Percentiles rank a stretch among this genome's conserved stretches.
These are phyloP conservation scores for Chloris gayana DNA, from an alignment of 176 grass and related monocot species.

Conservation along the genomic window DNA sequence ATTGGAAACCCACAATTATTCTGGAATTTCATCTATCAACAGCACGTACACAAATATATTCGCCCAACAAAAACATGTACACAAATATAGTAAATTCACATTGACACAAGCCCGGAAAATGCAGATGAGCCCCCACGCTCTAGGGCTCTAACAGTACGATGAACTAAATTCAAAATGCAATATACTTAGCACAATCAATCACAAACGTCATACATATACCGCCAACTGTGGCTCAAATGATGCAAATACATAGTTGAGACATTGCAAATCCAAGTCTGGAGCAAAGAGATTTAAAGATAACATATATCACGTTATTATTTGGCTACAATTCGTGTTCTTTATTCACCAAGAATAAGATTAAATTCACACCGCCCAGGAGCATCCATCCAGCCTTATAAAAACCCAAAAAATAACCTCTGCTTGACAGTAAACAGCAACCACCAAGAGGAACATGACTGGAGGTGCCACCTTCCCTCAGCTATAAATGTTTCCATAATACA, in stretches of 20 bases:
- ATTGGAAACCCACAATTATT: background rate
- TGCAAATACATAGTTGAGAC: background rate
- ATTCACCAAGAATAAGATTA: conserved; percentile 50
- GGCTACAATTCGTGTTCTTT: conserved; percentile 57
- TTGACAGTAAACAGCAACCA: conserved; percentile 29
- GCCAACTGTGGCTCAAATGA: background rate
- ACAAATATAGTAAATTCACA: too few species aligned
- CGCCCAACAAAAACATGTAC: too few species aligned
- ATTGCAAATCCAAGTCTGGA: background rate
- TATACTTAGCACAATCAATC: background rate
- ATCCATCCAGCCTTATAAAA: conserved; percentile 43
- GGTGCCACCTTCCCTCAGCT: conserved; percentile 46
- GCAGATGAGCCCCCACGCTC: too few species aligned
- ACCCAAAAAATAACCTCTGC: conserved; percentile 42
- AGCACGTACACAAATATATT: background rate
- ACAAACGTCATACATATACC: too few species aligned
- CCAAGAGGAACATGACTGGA: conserved; percentile 37
- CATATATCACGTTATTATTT: conserved; percentile 51
- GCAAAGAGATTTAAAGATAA: conserved; percentile 10
- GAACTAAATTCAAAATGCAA: background rate
- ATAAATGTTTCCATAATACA: conserved; percentile 46
- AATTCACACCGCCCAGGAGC: conserved; percentile 38
- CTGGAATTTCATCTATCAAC: background rate
- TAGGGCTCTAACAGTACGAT: background rate
- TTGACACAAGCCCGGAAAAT: background rate